These are phyloP conservation scores for Sequoia sempervirens DNA, from an alignment of 75 land plant genomes.

Conservation along the genomic window DNA sequence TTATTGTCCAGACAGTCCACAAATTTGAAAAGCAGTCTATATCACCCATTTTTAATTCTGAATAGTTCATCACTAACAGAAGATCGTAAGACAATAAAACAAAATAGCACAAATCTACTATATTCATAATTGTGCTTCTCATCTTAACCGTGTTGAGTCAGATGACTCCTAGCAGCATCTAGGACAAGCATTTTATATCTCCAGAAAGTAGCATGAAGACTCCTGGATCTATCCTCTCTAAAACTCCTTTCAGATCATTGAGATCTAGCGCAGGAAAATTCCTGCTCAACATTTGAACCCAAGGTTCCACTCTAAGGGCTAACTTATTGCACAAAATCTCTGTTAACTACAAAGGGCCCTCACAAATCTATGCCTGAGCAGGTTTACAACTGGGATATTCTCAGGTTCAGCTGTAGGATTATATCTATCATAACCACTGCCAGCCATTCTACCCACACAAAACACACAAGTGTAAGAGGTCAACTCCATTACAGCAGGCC, in stretches of 20 bases:
- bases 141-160: not conserved
- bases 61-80: too few relatives aligned
- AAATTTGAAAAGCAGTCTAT: too few relatives aligned
- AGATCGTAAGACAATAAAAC: too few relatives aligned
- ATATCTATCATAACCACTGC: not conserved
- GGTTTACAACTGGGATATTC: not conserved
- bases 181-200: not conserved
- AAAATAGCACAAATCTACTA: too few relatives aligned
- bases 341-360: not conserved
- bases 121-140: not conserved
- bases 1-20: too few relatives aligned
- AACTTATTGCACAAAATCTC: not conserved
- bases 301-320: not conserved
- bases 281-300: not conserved
- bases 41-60: too few relatives aligned
- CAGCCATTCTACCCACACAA: not conserved
- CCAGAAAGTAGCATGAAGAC: not conserved
- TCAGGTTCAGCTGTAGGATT: not conserved
- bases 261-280: not conserved
- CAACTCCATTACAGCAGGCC: not conserved
- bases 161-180: not conserved
- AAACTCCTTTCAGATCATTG: not conserved
- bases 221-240: not conserved
- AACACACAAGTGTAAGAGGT: not conserved
- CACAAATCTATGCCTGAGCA: not conserved